Percentiles rank a stretch among this genome's conserved stretches.
Evolutionary conservation across 805 yeast species (phyloP).

Genomic region (Wickerhamia fluorescens): DNA sequence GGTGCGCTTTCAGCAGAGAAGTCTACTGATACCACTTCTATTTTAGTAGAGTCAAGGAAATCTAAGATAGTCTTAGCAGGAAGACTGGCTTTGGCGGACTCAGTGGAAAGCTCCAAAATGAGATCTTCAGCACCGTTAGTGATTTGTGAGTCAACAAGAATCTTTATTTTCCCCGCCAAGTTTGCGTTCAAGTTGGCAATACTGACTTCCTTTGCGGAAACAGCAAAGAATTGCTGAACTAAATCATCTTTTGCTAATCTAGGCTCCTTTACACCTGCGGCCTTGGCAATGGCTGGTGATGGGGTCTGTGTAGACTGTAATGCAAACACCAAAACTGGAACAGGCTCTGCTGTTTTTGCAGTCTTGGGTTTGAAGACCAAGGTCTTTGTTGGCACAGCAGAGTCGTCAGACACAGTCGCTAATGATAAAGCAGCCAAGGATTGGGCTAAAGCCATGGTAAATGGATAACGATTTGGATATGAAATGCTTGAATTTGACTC

Average conservation of each 20-base stretch:
- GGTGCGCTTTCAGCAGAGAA: slow-evolving; percentile 34
- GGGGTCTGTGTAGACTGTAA: slow-evolving; percentile 66
- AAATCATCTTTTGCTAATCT: slow-evolving; percentile 81
- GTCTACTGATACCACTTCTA: slow-evolving; percentile 50
- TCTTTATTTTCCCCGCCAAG: slow-evolving; percentile 50
- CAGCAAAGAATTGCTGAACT: slow-evolving; percentile 54
- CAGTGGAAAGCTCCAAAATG: slow-evolving; percentile 43
- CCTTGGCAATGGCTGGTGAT: slow-evolving; percentile 52
- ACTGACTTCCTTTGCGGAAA: slow-evolving; percentile 55
- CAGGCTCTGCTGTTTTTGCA: slow-evolving; percentile 69
- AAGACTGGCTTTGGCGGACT: slow-evolving; percentile 44
- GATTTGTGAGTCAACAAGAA: slow-evolving; percentile 51
- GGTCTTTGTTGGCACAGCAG: slow-evolving; percentile 56
- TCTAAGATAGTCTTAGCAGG: slow-evolving; percentile 40
- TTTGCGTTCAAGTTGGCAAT: slow-evolving; percentile 42
- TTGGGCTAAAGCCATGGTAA: slow-evolving; percentile 58
- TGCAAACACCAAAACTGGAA: slow-evolving; percentile 78
- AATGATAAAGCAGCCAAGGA: slow-evolving; percentile 61
- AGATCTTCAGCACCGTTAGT: slow-evolving; percentile 27
- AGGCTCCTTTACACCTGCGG: slow-evolving; percentile 74
- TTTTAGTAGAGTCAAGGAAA: slow-evolving; percentile 43
- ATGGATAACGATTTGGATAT: too few species aligned
- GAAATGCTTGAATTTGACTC: too few species aligned
- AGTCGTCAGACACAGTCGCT: slow-evolving; percentile 44
- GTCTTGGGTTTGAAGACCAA: slow-evolving; percentile 89